Percentiles rank a stretch among this genome's conserved stretches.
Evolutionary conservation across 768 basidiomycete species (phyloP).

Genomic region (Pisolithus orientalis): DNA sequence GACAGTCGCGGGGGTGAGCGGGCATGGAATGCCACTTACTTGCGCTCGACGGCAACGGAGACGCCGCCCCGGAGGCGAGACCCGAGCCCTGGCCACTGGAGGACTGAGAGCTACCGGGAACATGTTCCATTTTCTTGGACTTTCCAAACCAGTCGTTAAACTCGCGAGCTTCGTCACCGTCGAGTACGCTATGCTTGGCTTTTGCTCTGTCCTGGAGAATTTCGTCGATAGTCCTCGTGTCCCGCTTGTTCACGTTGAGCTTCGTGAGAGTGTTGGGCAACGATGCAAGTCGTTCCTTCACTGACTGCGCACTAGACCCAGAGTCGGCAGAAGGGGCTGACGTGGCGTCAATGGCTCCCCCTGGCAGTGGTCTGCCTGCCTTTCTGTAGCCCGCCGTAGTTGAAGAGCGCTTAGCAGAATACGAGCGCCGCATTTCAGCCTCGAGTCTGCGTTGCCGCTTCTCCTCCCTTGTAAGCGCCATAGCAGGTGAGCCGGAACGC

Average conservation of each 20-base stretch:
- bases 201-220: slow-evolving; percentile 63
- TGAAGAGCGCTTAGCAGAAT: slow-evolving; percentile 35
- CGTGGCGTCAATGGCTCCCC: slow-evolving; percentile 55
- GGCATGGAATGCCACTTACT: slow-evolving; percentile 23
- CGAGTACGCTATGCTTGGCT: slow-evolving; percentile 46
- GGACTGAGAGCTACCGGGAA: slow-evolving; percentile 23
- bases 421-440: slow-evolving; percentile 45
- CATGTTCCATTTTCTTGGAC: slow-evolving; percentile 46
- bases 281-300: slow-evolving; percentile 60
- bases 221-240: slow-evolving; percentile 79
- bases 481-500: slow-evolving; percentile 23
- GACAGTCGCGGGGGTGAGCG: slow-evolving; percentile 8
- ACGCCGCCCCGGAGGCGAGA: slow-evolving; percentile 38
- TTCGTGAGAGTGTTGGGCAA: slow-evolving; percentile 65
- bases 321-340: slow-evolving; percentile 25
- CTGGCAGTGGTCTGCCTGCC: slow-evolving; percentile 49
- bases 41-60: slow-evolving; percentile 30
- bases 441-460: slow-evolving; percentile 59
- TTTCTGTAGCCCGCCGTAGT: slow-evolving; percentile 34
- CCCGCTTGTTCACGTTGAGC: slow-evolving; percentile 71
- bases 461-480: slow-evolving; percentile 70
- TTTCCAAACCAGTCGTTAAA: slow-evolving; percentile 77
- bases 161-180: slow-evolving; percentile 66
- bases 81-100: slow-evolving; percentile 30
- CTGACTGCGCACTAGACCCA: slow-evolving; percentile 34